Evolutionary conservation across 352 stramenopile species (phyloP).

Genomic region (Salisapilia sapeloensis): DNA sequence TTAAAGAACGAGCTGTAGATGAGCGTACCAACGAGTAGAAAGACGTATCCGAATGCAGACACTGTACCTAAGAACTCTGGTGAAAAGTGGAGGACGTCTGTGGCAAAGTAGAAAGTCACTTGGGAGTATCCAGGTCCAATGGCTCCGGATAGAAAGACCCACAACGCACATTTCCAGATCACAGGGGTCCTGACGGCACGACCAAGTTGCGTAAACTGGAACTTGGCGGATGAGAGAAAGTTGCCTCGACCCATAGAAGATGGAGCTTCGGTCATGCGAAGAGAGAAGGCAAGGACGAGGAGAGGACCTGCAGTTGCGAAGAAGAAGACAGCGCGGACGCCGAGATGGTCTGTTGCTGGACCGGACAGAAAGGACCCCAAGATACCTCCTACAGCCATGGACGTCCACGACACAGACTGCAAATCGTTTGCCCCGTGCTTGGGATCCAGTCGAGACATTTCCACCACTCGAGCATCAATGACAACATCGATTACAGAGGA

Average conservation of each 20-base stretch:
- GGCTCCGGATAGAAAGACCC: constrained; percentile 90
- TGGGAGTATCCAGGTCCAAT: constrained; percentile 87
- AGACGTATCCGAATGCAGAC: constrained; percentile 50
- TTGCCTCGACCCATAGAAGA: constrained; percentile 17
- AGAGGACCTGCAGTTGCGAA: constrained; percentile 83
- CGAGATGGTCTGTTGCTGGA: constrained; percentile 81
- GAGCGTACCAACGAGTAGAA: constrained; percentile 63
- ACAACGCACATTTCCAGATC: constrained; percentile 93
- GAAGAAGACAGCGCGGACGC: constrained; percentile 84
- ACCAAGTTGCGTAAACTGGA: constrained; percentile 45
- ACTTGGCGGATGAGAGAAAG: constrained; percentile 29
- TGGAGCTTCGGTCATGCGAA: constrained; percentile 78
- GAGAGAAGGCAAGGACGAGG: constrained; percentile 77
- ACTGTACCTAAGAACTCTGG: constrained; percentile 91
- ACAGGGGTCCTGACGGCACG: constrained; percentile 69
- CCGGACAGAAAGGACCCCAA: constrained; percentile 87
- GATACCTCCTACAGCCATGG: constrained; percentile 84
- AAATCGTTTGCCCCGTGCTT: constrained; percentile 84
- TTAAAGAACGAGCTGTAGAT: constrained; percentile 81
- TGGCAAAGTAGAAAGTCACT: constrained; percentile 93
- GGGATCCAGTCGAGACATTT: constrained; percentile 80
- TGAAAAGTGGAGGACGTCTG: constrained; percentile 88
- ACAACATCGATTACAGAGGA: constrained; percentile 93
- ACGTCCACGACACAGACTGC: constrained; percentile 90
- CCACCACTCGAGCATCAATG: constrained; percentile 91